Evolutionary conservation across 257 asterid species (phyloP).

Genomic region (Solanum sejunctum): DNA sequence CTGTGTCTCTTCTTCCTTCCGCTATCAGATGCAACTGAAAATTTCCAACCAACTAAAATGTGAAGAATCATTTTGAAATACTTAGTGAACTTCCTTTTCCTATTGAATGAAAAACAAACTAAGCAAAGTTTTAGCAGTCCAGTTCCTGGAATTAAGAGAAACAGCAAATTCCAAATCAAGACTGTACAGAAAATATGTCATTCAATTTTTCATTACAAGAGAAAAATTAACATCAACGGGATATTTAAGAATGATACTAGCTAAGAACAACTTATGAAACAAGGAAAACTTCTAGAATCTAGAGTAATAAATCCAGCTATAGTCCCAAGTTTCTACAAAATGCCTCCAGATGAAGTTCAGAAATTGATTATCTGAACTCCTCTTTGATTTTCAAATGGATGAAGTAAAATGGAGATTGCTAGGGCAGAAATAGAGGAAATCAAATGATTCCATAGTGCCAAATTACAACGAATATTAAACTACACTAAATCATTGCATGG

Average conservation of each 20-base stretch:
- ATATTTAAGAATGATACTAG: neutral
- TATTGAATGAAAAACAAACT: neutral
- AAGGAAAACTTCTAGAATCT: neutral
- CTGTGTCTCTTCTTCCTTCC: constrained; percentile 36
- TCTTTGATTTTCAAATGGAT: neutral
- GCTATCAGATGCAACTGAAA: constrained; percentile 23
- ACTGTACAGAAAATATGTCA: neutral
- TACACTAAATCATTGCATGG: neutral
- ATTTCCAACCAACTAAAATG: neutral
- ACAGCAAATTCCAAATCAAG: neutral
- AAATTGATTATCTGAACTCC: neutral
- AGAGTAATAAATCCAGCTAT: neutral
- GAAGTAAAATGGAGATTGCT: neutral
- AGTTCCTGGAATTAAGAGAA: neutral
- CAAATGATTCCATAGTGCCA: neutral
- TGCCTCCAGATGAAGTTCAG: neutral
- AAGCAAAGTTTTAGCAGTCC: neutral
- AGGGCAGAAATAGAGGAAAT: neutral
- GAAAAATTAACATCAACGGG: neutral
- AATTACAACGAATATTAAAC: neutral
- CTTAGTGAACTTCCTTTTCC: neutral
- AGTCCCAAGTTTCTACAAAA: neutral
- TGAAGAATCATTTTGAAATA: neutral
- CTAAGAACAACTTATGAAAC: neutral
- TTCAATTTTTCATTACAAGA: neutral